Evolutionary conservation across 352 stramenopile genomes (phyloP).

Genomic region (Blastocystis sp.): DNA sequence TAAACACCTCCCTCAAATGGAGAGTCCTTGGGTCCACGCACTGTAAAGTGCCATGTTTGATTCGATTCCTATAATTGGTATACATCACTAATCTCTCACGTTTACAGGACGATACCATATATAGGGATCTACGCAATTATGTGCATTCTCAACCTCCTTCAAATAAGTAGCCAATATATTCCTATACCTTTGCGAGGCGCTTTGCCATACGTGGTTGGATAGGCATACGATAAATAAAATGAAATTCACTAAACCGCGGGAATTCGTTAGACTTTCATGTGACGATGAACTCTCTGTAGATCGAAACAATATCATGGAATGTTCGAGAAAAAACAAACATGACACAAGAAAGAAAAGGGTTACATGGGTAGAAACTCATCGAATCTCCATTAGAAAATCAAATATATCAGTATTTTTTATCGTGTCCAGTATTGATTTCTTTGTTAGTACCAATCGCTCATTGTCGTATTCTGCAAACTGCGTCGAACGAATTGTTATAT

Average conservation of each 20-base stretch:
- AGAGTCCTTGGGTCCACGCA: conserved; percentile 69
- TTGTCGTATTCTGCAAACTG: conserved; percentile 78
- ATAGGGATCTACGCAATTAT: conserved; percentile 14
- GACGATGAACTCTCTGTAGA: neutral
- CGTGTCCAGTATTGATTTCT: conserved; percentile 94
- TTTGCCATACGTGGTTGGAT: neutral
- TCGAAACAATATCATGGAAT: neutral
- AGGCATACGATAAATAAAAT: neutral
- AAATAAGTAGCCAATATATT: neutral
- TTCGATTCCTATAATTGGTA: conserved; percentile 68
- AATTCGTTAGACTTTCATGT: neutral
- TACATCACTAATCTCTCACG: neutral
- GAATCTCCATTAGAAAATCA: conserved; percentile 93
- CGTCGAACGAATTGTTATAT: conserved; percentile 90
- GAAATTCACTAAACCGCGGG: too few species aligned
- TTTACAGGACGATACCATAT: conserved; percentile 41
- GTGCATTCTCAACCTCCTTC: conserved; percentile 33
- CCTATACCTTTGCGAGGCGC: neutral
- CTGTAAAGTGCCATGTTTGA: conserved; percentile 72
- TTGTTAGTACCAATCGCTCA: conserved; percentile 85
- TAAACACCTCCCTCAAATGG: conserved; percentile 71
- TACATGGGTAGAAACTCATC: neutral
- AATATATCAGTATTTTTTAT: conserved; percentile 98
- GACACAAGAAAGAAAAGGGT: conserved; percentile 4
- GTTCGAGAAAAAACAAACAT: neutral